These are phyloP conservation scores for Globisporangium iwayamae DNA, from an alignment of 352 stramenopile species.

Conservation along the genomic window DNA sequence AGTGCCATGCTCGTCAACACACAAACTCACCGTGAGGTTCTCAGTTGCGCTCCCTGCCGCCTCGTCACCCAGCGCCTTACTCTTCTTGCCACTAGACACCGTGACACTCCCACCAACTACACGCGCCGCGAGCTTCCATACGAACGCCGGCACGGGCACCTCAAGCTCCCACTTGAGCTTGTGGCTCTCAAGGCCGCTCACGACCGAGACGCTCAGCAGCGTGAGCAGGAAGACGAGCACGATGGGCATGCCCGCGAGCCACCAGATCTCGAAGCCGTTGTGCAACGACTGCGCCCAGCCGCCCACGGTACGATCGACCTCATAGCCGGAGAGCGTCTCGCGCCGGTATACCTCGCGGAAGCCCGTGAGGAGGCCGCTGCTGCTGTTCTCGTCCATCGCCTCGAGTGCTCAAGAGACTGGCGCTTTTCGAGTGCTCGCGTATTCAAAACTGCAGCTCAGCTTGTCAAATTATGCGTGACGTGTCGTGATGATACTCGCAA, in stretches of 20 bases:
- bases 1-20: background rate
- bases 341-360: slow-evolving; percentile 50
- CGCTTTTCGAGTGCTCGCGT: background rate
- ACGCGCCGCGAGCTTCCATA: slow-evolving; percentile 18
- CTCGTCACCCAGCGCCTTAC: background rate
- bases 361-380: slow-evolving; percentile 31
- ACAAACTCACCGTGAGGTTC: slow-evolving; percentile 23
- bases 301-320: slow-evolving; percentile 20
- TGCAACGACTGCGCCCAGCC: slow-evolving; percentile 54
- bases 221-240: slow-evolving; percentile 67
- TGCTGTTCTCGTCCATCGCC: slow-evolving; percentile 67
- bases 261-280: slow-evolving; percentile 87
- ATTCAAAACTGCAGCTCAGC: background rate
- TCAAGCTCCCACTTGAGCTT: slow-evolving; percentile 28
- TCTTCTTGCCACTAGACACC: slow-evolving; percentile 3
- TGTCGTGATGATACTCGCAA: slow-evolving; percentile 10
- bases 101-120: slow-evolving; percentile 2
- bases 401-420: background rate
- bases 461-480: slow-evolving; percentile 20
- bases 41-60: slow-evolving; percentile 5
- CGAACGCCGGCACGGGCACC: slow-evolving; percentile 15
- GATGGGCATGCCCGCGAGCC: slow-evolving; percentile 78
- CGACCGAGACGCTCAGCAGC: slow-evolving; percentile 70
- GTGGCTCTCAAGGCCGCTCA: slow-evolving; percentile 42
- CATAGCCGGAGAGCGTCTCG: slow-evolving; percentile 53